Base-by-base conservation (phyloP, 345 rosid genomes). In the Salix suchowensis region DNA sequence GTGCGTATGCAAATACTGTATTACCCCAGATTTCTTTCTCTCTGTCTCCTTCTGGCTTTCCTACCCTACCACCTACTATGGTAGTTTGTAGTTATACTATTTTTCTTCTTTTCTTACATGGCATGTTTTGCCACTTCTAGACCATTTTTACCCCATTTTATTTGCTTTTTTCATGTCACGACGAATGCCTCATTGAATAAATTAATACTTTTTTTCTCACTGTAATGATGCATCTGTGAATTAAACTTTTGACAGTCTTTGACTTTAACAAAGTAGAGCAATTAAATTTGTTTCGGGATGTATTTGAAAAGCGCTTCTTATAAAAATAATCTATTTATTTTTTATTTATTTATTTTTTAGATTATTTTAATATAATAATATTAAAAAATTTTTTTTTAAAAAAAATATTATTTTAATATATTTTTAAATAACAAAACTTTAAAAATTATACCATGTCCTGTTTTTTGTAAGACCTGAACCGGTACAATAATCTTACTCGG, bases 1-100 rank as follows among this genome's bases (percentile, higher is more conserved):
- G 65, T 30, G 60, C 77, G 73, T 67, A 78, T 58, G 68, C 68
- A 68, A 13, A 73, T 79, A 68, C 70, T 36, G 65, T 50, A 64
- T 69, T 70, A 23, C 82, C 77, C 74, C 77, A 28, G 81, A 52
- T 72, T 72, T 54, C 54, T 64, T 11, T 34, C n/a, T 55, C 50
- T 70, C 23, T 2, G 6, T 11, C 65, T 2, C 13, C 11, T 8
- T 24, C 67, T 65, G 32, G 19, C 14, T 12, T n/a, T 14, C 44
- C n/a, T 18, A 10, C 9, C 42, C 24, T 44, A 70, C 75, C 37
- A 62, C n/a, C 71, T 46, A 37, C 50, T 65, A 37, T 18, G 6
- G 58, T 19, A 73, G 19, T 4, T 24, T 18, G 66, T 26, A 73
- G 12, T 4, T 24, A 65, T 46, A 6, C 67, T 36, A 32, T 26